Conservation (phyloP, 345 rosid species). For the Cardamine resedifolia region DNA sequence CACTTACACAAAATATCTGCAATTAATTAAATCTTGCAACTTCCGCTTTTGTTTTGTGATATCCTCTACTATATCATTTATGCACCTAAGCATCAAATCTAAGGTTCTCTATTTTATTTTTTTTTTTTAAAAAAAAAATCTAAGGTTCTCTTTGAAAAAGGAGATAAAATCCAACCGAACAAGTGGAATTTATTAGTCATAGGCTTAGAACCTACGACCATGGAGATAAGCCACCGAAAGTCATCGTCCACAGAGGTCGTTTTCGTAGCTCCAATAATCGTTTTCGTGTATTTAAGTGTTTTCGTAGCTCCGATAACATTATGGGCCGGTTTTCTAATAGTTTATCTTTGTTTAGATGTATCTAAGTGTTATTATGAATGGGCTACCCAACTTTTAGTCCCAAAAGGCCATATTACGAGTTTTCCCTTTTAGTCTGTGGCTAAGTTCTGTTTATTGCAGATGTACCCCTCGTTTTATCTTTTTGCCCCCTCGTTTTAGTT, state of each 20-base stretch:
- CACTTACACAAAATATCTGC: slow-evolving; percentile 17
- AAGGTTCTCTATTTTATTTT: slow-evolving; percentile 7
- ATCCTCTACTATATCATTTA: neutral
- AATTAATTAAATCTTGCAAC: neutral
- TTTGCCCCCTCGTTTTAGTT: too few species aligned
- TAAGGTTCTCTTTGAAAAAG: slow-evolving; percentile 22
- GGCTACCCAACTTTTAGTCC: neutral
- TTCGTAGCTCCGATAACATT: too few species aligned
- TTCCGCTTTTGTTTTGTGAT: neutral
- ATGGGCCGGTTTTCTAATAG: neutral
- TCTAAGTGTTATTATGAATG: neutral
- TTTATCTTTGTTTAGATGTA: neutral
- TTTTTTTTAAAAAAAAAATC: slow-evolving; percentile 17
- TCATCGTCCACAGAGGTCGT: neutral
- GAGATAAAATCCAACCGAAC: slow-evolving; percentile 24
- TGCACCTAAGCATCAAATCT: slow-evolving; percentile 27
- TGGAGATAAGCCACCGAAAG: slow-evolving; percentile 25
- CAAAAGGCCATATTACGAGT: neutral
- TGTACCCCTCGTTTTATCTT: neutral
- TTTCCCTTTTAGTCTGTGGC: neutral
- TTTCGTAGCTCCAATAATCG: slow-evolving; percentile 1
- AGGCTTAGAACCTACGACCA: slow-evolving; percentile 8
- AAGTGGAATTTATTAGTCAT: slow-evolving; percentile 7
- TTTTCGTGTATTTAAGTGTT: too few species aligned
- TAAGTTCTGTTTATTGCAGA: neutral